Base-by-base conservation (phyloP, 202 grass and related monocot species). In the Carex arenaria region DNA sequence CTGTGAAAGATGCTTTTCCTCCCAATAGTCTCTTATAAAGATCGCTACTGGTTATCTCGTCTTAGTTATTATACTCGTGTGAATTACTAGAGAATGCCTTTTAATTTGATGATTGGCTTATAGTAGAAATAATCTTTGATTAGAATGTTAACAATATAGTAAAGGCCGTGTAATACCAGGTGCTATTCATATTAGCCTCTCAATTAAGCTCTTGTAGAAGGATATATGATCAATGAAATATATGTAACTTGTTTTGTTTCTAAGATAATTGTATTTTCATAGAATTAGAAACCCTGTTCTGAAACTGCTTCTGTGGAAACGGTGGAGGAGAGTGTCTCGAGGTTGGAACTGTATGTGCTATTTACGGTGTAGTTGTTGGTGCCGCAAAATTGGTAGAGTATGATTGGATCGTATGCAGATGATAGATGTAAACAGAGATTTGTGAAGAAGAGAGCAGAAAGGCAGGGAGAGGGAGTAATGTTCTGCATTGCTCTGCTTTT, bases 1-100 rank as follows among this genome's bases (percentile, higher is more conserved):
- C 94, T 38, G 87, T 97, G 78, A 92, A 91, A 89, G 87, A 93
- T 45, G 91, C 69, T 26, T 92, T 97, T 92, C 90, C 2, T 62
- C 43, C 60, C 17, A 55, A 3, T 84, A 73, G 31, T 32, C 74
- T 7, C 31, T 78, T 40, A 40, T 36, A 12, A 36, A 36, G 20
- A 7, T 36, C 31, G 54, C 18, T 60, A 78, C 17, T 61, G 28
- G 53, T 60, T 78, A 18, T 45, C 8, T 57, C 73, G 19, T 78
- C 17, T 78, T 78, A 20, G 32, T 55, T 78, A 20, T 55, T 78
- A 38, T 1, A 78, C 74, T 77, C 7, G 3, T 38, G 18, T 4
- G 9, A 42, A 13, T 60, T 56, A 78, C 7, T 5, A 13, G 26
- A 77, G 8, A 77, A 57, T 77, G 73, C 73, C 28, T 54, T 56